Evolutionary conservation across 1,284 basidiomycete species (phyloP).

Genomic region (Ceraceosorus bombacis): DNA sequence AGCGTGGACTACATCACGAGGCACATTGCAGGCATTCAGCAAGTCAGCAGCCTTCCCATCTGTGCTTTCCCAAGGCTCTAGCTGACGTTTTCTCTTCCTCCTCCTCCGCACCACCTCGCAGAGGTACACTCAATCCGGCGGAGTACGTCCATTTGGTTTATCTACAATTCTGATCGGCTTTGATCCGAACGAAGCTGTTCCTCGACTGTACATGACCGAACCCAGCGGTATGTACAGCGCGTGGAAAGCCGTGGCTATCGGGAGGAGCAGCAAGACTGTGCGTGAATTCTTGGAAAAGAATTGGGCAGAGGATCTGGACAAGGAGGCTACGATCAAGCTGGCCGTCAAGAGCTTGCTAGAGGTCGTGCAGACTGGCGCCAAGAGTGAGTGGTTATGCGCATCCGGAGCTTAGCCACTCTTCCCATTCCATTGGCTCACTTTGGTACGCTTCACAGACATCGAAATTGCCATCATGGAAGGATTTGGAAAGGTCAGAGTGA

Average conservation of each 20-base stretch:
- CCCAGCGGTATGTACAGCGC: conserved; percentile 92
- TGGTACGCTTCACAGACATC: conserved; percentile 24
- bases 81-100: conserved; percentile 2
- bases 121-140: conserved; percentile 97
- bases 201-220: conserved; percentile 91
- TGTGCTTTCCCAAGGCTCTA: conserved; percentile 19
- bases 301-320: conserved; percentile 78
- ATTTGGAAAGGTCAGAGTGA: conserved; percentile 32
- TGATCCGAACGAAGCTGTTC: conserved; percentile 76
- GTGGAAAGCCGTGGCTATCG: conserved; percentile 99
- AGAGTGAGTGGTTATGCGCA: conserved; percentile 53
- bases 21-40: conserved; percentile 94
- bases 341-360: conserved; percentile 93
- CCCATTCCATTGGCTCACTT: neutral
- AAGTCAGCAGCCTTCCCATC: conserved; percentile 54
- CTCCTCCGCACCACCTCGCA: conserved; percentile 40
- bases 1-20: conserved; percentile 97
- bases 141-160: conserved; percentile 95
- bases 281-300: conserved; percentile 99
- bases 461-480: conserved; percentile 45
- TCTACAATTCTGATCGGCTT: conserved; percentile 95
- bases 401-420: neutral
- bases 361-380: conserved; percentile 97
- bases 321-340: conserved; percentile 86
- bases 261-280: conserved; percentile 94